Percentiles rank a stretch among this genome's conserved stretches.
These are phyloP conservation scores for Tylopilus plumbeoviolaceoides DNA, from an alignment of 768 basidiomycete species.

Conservation along the genomic window DNA sequence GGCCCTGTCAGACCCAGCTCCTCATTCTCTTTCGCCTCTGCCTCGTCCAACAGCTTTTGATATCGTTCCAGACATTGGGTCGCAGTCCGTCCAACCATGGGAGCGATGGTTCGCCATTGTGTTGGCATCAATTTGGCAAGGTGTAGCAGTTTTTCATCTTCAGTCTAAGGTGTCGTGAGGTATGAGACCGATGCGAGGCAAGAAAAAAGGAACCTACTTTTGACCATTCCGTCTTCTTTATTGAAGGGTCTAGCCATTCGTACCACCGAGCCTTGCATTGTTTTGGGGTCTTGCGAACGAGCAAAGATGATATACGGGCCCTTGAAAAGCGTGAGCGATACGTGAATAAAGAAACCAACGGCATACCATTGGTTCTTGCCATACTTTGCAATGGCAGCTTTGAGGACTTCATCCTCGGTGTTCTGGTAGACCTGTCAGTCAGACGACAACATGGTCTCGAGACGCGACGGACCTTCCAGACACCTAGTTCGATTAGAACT, in stretches of 20 bases:
- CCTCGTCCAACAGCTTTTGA: conserved; percentile 96
- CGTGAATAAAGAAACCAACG: not conserved
- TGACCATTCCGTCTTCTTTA: conserved; percentile 99
- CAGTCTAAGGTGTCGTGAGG: conserved; percentile 51
- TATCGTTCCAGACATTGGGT: conserved; percentile 98
- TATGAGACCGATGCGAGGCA: not conserved
- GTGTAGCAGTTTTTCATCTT: conserved; percentile 97
- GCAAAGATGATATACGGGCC: conserved; percentile 96
- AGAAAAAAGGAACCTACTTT: conserved; percentile 50
- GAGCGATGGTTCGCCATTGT: conserved; percentile 99
- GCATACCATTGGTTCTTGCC: conserved; percentile 91
- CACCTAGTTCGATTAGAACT: conserved; percentile 39
- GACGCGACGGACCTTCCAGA: conserved; percentile 65
- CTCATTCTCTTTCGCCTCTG: conserved; percentile 93
- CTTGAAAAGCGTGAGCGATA: conserved; percentile 33
- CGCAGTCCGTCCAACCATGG: conserved; percentile 96
- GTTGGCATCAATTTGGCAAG: conserved; percentile 99
- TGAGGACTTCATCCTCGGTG: conserved; percentile 97
- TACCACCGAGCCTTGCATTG: conserved; percentile 99
- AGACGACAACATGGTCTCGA: not conserved
- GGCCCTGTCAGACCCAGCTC: conserved; percentile 90
- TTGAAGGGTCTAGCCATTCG: conserved; percentile 98
- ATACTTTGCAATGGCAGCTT: conserved; percentile 97
- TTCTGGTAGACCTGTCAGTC: conserved; percentile 46
- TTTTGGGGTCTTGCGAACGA: conserved; percentile 98